phyloP scores from a whole-genome alignment of 192 early-diverging fungal species.

The Rhizoclosmatium sp. region DNA sequence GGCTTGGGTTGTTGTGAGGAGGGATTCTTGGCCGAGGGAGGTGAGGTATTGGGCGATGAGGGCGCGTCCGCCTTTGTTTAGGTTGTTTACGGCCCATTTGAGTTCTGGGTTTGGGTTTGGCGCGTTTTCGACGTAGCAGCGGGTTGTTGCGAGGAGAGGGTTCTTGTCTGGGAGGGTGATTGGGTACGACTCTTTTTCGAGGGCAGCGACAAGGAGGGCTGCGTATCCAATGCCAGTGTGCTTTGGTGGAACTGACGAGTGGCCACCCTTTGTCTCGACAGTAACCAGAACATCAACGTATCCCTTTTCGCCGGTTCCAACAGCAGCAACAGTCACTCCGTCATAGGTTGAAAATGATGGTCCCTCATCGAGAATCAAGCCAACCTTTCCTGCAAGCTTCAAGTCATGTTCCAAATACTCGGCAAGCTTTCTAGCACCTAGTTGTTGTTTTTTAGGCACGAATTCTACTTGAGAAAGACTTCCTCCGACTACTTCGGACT shows the following conservation, averaged over 20 bases:
- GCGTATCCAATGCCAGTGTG: conserved; percentile 51
- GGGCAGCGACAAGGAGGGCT: conserved; percentile 19
- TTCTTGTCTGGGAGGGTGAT: conserved; percentile 9
- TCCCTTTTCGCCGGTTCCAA: conserved; percentile 50
- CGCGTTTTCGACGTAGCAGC: conserved; percentile 35
- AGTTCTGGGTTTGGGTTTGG: conserved; percentile 12
- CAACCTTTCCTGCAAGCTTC: conserved; percentile 36
- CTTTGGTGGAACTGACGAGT: conserved; percentile 51
- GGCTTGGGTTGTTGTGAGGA: conserved; percentile 53
- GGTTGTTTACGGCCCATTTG: not conserved
- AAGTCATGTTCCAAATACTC: conserved; percentile 12
- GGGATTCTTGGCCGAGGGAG: conserved; percentile 1
- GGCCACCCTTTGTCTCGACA: conserved; percentile 46
- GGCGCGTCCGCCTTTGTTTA: not conserved
- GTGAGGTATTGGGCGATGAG: no score
- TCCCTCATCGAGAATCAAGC: conserved; percentile 53
- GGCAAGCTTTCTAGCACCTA: conserved; percentile 7
- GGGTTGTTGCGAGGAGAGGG: conserved; percentile 32
- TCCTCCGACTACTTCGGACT: no score
- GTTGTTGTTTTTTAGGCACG: no score
- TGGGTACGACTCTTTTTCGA: conserved; percentile 36
- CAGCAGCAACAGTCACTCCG: conserved; percentile 34
- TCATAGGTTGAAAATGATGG: conserved; percentile 4
- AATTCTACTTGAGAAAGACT: no score
- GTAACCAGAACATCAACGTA: conserved; percentile 41